phyloP scores from a whole-genome alignment of 768 basidiomycete genomes.

The Kwoniella dejecticola region DNA sequence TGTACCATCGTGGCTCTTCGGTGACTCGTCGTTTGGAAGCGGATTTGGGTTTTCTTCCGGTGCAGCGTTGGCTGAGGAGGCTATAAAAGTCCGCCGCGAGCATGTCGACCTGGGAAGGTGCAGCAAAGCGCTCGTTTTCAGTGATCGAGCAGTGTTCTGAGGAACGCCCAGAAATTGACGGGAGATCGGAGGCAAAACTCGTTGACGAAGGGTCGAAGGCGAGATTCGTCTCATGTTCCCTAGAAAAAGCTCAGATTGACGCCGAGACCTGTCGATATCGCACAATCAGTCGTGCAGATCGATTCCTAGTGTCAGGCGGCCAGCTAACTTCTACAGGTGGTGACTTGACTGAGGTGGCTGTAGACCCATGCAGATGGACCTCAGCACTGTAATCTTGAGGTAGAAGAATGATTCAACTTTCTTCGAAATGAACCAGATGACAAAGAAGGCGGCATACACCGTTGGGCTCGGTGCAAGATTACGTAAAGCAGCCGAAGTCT shows the following conservation, averaged over 20 bases:
- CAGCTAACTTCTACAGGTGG: no score
- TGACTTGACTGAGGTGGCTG: no score
- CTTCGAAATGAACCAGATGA: no score
- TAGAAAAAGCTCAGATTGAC: not conserved
- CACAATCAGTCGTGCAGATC: no score
- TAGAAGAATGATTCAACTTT: no score
- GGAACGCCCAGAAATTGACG: not conserved
- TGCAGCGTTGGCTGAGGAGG: slow-evolving; percentile 6
- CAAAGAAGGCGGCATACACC: no score
- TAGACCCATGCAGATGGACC: no score
- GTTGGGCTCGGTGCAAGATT: no score
- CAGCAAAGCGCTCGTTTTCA: slow-evolving; percentile 7
- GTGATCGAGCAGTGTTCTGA: not conserved
- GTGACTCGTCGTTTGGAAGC: not conserved
- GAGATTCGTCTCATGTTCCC: slow-evolving; percentile 19
- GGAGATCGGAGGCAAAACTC: slow-evolving; percentile 12
- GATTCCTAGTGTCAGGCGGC: no score
- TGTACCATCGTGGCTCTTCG: not conserved
- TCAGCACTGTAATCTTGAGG: no score
- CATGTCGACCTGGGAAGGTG: slow-evolving; percentile 13
- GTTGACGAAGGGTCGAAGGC: slow-evolving; percentile 24
- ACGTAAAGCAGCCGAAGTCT: no score
- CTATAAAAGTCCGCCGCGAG: slow-evolving; percentile 16
- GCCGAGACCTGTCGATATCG: not conserved
- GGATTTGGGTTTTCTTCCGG: not conserved